A percentile compares a stretch with the other conserved stretches of the same genome.
These are phyloP conservation scores for Metschnikowia chrysomelidarum DNA, from an alignment of 805 yeast species.

Conservation along the genomic window DNA sequence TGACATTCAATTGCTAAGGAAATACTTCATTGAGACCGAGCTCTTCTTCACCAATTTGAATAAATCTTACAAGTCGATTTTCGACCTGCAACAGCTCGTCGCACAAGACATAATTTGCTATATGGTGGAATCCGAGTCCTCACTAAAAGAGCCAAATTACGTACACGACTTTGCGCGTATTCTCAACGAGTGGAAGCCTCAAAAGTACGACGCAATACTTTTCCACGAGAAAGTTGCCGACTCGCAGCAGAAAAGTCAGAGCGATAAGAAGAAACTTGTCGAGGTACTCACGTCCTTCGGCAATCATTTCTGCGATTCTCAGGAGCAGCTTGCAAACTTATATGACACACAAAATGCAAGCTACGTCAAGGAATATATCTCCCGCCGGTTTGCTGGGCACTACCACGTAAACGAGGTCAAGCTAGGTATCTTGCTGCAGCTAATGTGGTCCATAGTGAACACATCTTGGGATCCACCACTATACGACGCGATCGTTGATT, in stretches of 20 bases:
- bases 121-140: slow-evolving; percentile 7
- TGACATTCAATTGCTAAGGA: slow-evolving; percentile 22
- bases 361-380: slow-evolving; percentile 17
- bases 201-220: slow-evolving; percentile 16
- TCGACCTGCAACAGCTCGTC: slow-evolving; percentile 3
- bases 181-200: slow-evolving; percentile 30
- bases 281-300: slow-evolving; percentile 38
- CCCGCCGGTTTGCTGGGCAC: slow-evolving; percentile 10
- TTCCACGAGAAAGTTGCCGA: slow-evolving; percentile 15
- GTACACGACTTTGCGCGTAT: slow-evolving; percentile 23
- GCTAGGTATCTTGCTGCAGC: slow-evolving; percentile 22
- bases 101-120: slow-evolving; percentile 15
- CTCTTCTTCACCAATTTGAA: slow-evolving; percentile 25
- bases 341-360: slow-evolving; percentile 6
- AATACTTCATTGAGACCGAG: slow-evolving; percentile 28
- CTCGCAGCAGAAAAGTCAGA: slow-evolving; percentile 17
- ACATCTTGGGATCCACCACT: slow-evolving; percentile 22
- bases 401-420: slow-evolving; percentile 25
- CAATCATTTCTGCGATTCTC: slow-evolving; percentile 13
- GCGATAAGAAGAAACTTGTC: slow-evolving; percentile 31
- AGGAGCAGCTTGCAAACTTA: slow-evolving; percentile 6
- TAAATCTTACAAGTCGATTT: slow-evolving; percentile 10
- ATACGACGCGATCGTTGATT: slow-evolving; percentile 30
- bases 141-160: slow-evolving; percentile 10
- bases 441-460: slow-evolving; percentile 18